Evolutionary conservation across 306 rosid genomes (phyloP), one percentile per base, ranked within the genome.

Genomic region (Ormosia semicastrata): DNA sequence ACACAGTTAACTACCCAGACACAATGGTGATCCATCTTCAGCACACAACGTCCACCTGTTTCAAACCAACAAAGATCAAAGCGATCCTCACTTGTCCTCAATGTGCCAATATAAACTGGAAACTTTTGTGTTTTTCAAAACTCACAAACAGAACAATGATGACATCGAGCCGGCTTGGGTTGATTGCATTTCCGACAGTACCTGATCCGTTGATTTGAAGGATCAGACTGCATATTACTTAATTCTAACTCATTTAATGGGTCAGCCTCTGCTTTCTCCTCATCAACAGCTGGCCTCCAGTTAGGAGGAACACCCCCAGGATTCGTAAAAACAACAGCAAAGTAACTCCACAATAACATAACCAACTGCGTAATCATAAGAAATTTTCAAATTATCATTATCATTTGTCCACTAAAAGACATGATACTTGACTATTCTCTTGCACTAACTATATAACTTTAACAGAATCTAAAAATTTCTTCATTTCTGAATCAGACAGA

Each of bases 1-100:
- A 96, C 98, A 86, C 99, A 96, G 86, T 96, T 94, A 9, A 96
- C 99, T 76, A 96, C 98, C 99, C 99, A 96, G 32, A 96, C 99
- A 76, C 99, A 96, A 73, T 96, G 99, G 89, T 96, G 99, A 79
- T 96, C 99, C 99, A 96, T 96, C 94, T 96, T 96, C 85, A 96
- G 88, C 75, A 96, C 94, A 46, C 99, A 96, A 8, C 98, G 97
- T 7, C 99, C 99, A 86, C 99, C 99, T 96, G 92, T 76, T 67
- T 74, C 81, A 79, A 73, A 78, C 39, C 46, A 41, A 50, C 58
- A 85, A 53, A 53, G n/a, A 71, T 37, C 57, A 63, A 62, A 54
- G 13, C 47, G 5, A 81, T 57, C 36, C 80, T 69, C 15, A 37
- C 44, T 52, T 68, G 44, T 47, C 59, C 49, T 13, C 47, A 57